Evolutionary conservation across 2,329 filamentous ascomycete species (phyloP).

Genomic region (Eutypa lata): DNA sequence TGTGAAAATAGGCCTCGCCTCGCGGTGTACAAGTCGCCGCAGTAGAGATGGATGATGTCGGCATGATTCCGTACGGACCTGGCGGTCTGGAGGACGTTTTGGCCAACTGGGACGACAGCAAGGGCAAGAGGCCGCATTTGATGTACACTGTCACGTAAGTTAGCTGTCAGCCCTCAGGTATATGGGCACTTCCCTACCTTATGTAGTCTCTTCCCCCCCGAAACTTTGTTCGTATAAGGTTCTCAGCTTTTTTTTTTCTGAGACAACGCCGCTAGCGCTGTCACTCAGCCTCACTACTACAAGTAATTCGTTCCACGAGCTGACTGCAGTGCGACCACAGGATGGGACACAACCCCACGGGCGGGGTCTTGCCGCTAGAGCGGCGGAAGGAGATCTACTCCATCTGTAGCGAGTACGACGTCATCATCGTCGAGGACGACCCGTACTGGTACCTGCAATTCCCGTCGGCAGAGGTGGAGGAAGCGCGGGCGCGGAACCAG

Average conservation of each 20-base stretch:
- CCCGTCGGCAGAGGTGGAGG: constrained; percentile 60
- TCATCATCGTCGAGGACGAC: constrained; percentile 91
- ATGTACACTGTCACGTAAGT: constrained; percentile 88
- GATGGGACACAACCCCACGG: constrained; percentile 89
- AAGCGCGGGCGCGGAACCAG: constrained; percentile 46
- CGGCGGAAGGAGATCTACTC: constrained; percentile 77
- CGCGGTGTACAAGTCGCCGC: constrained; percentile 70
- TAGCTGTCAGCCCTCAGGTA: background rate
- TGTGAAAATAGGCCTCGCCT: constrained; percentile 43
- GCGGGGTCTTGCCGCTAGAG: constrained; percentile 68
- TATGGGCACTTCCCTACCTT: background rate
- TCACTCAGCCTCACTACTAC: too few relatives aligned
- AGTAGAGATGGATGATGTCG: constrained; percentile 73
- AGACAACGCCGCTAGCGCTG: background rate
- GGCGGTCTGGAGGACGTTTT: constrained; percentile 76
- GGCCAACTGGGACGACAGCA: constrained; percentile 73
- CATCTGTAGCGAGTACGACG: constrained; percentile 77
- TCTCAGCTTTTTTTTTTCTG: background rate
- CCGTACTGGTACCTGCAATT: constrained; percentile 96
- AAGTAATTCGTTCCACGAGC: background rate
- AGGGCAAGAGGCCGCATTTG: constrained; percentile 74
- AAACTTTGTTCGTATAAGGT: background rate
- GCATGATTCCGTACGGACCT: constrained; percentile 71
- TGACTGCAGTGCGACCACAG: constrained; percentile 31
- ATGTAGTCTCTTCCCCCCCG: background rate